Conservation (phyloP, 345 rosid species). For the Salix caprea region DNA sequence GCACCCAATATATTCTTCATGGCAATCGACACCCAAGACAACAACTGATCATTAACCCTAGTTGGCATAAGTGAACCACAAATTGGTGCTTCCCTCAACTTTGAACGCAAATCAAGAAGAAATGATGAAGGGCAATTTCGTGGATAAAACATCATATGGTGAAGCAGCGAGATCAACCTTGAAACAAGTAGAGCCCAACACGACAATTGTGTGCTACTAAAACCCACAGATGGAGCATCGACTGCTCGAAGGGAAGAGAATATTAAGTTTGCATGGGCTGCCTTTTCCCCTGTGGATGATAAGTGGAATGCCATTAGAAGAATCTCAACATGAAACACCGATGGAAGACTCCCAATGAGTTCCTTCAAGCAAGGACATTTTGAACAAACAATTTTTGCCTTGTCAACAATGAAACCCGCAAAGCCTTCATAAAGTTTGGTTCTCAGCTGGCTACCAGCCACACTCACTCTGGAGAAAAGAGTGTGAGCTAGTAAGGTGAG, state of each 20-base stretch:
- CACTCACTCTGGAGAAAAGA: conserved; percentile 55
- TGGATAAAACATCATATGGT: conserved; percentile 75
- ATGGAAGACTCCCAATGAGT: conserved; percentile 68
- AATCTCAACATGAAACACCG: conserved; percentile 83
- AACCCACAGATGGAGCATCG: conserved; percentile 39
- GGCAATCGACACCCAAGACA: conserved; percentile 65
- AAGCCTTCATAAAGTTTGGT: conserved; percentile 52
- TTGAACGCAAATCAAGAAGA: conserved; percentile 63
- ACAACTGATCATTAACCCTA: conserved; percentile 45
- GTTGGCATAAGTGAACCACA: conserved; percentile 37
- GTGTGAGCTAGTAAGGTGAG: conserved; percentile 66
- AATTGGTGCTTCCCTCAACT: conserved; percentile 64
- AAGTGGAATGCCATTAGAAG: conserved; percentile 88
- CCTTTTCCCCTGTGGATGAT: conserved; percentile 71
- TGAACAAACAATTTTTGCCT: conserved; percentile 42
- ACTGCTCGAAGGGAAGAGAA: conserved; percentile 46
- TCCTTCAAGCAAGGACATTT: conserved; percentile 55
- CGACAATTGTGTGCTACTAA: conserved; percentile 47
- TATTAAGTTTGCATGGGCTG: conserved; percentile 46
- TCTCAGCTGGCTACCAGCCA: conserved; percentile 65
- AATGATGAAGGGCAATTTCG: conserved; percentile 63
- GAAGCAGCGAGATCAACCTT: conserved; percentile 74
- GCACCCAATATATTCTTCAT: conserved; percentile 47
- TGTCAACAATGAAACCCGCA: conserved; percentile 54
- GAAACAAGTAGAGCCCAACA: conserved; percentile 86